Evolutionary conservation across 78 protist species (phyloP).

Genomic region (Polysphondylium violaceum): DNA sequence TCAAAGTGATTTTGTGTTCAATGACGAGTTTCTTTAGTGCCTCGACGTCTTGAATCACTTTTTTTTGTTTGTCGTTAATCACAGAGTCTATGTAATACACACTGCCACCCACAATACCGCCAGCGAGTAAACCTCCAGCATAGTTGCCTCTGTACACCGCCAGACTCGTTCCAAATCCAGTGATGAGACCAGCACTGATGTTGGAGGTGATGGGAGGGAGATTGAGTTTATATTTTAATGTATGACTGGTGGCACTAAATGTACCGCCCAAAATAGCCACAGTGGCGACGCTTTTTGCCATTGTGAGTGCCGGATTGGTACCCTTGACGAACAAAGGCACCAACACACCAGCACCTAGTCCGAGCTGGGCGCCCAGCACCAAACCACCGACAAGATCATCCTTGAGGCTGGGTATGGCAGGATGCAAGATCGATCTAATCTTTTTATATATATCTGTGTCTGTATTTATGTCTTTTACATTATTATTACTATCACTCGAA

Average conservation of each 20-base stretch:
- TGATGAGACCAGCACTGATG: neutral
- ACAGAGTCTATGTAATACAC: neutral
- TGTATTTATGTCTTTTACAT: too few species aligned
- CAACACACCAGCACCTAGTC: neutral
- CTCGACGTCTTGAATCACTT: neutral
- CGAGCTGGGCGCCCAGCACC: constrained; percentile 19
- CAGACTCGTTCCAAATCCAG: constrained; percentile 13
- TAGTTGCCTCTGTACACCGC: too few species aligned
- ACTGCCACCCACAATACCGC: constrained; percentile 17
- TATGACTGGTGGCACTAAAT: constrained; percentile 16
- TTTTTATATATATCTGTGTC: too few species aligned
- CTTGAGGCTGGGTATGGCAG: neutral
- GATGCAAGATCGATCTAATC: neutral
- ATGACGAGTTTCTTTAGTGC: constrained; percentile 17
- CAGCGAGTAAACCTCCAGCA: constrained; percentile 6
- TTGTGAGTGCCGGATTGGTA: constrained; percentile 4
- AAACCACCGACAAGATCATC: neutral
- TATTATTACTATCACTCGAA: too few species aligned
- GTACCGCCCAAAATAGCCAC: constrained; percentile 30
- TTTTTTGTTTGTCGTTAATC: neutral
- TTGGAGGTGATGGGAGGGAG: constrained; percentile 26
- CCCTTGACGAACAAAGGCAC: constrained; percentile 3
- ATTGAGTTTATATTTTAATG: neutral
- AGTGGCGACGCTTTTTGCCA: constrained; percentile 14
- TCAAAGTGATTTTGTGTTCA: neutral